Percentiles rank a stretch among this genome's conserved stretches.
Evolutionary conservation across 2,329 filamentous ascomycete species (phyloP).

Genomic region (Neopestalotiopsis clavispora): DNA sequence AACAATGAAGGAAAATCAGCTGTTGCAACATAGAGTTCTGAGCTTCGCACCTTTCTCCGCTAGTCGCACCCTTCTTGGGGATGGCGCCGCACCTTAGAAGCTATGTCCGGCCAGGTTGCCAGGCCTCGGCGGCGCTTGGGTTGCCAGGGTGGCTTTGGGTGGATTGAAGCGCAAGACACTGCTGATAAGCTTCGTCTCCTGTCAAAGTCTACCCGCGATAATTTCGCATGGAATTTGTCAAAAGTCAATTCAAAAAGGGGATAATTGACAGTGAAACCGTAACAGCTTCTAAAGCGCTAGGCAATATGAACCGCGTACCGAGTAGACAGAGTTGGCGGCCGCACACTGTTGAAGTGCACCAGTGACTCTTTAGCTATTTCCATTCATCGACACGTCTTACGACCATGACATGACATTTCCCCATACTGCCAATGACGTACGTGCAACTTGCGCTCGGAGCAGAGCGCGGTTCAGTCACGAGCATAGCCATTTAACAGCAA

Average conservation of each 20-base stretch:
- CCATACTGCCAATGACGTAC: background rate
- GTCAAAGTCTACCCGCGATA: background rate
- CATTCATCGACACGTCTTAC: background rate
- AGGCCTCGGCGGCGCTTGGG: too few species aligned
- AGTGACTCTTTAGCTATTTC: background rate
- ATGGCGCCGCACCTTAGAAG: background rate
- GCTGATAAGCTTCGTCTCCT: background rate
- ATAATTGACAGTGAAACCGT: background rate
- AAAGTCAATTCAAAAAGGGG: background rate
- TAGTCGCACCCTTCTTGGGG: background rate
- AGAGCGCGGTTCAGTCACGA: background rate
- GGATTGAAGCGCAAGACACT: background rate
- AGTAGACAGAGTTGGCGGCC: too few species aligned
- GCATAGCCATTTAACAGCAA: background rate
- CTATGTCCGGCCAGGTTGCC: background rate
- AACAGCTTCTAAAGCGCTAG: too few species aligned
- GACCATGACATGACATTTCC: slow-evolving; percentile 5
- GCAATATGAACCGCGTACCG: too few species aligned
- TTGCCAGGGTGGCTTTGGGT: too few species aligned
- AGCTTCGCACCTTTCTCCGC: too few species aligned
- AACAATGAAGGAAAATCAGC: too few species aligned
- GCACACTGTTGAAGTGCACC: background rate
- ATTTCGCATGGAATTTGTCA: background rate
- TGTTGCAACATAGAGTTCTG: too few species aligned
- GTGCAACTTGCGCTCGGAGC: background rate